A percentile compares a stretch with the other conserved stretches of the same genome.
These are phyloP conservation scores for Xylariaceae sp. DNA, from an alignment of 2,329 filamentous ascomycete genomes.

Conservation along the genomic window DNA sequence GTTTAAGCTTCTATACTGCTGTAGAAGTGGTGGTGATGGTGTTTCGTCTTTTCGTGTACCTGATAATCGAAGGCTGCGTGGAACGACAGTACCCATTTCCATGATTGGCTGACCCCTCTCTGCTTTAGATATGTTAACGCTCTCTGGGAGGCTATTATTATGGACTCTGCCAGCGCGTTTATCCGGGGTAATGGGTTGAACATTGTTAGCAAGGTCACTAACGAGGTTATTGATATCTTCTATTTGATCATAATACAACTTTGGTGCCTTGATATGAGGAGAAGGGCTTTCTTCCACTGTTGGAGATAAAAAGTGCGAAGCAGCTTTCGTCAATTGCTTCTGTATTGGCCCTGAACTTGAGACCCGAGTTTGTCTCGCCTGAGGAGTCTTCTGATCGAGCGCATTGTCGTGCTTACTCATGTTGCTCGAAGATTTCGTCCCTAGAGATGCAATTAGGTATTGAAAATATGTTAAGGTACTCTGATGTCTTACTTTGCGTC, in stretches of 20 bases:
- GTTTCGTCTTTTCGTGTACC: background rate
- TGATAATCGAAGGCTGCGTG: background rate
- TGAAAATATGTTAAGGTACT: background rate
- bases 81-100: background rate
- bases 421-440: background rate
- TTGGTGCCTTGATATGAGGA: background rate
- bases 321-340: constrained; percentile 16
- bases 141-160: background rate
- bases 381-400: constrained; percentile 7
- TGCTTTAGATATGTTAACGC: background rate
- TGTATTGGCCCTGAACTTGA: constrained; percentile 28
- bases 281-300: constrained; percentile 41
- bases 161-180: background rate
- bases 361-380: constrained; percentile 20
- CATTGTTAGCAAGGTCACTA: background rate
- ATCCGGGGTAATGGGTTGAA: background rate
- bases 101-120: background rate
- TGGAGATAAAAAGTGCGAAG: constrained; percentile 37
- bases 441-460: constrained; percentile 18
- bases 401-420: background rate
- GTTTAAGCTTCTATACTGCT: background rate
- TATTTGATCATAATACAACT: background rate
- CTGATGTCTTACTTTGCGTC: constrained; percentile 34
- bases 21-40: background rate
- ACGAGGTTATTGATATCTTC: background rate